Evolutionary conservation across 306 rosid species (phyloP).

Genomic region (Pueraria montana): DNA sequence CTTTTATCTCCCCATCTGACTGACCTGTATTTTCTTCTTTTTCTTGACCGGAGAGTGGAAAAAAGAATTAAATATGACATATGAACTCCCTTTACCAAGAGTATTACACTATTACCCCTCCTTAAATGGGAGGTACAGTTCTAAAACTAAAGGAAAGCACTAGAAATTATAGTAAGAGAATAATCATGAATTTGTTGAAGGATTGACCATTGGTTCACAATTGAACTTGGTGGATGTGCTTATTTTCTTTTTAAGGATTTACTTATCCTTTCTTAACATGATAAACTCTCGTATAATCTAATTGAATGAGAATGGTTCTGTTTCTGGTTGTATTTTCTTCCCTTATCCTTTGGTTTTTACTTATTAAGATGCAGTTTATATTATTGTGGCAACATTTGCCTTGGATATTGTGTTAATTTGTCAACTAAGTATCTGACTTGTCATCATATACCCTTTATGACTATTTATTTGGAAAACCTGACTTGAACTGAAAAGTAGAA

Average conservation of each 20-base stretch:
- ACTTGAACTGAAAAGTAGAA: slow-evolving; percentile 34
- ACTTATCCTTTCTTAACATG: too few species aligned
- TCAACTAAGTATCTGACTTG: too few species aligned
- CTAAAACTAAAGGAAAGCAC: slow-evolving; percentile 21
- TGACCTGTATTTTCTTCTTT: background rate
- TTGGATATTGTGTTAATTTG: too few species aligned
- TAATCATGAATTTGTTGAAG: too few species aligned
- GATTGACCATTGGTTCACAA: too few species aligned
- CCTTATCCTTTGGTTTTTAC: background rate
- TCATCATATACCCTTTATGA: background rate
- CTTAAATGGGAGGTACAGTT: slow-evolving; percentile 29
- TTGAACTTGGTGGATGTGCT: too few species aligned
- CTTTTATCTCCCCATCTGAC: background rate
- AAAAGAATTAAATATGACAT: slow-evolving; percentile 24
- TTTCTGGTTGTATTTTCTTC: too few species aligned
- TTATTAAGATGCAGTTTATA: too few species aligned
- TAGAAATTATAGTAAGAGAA: background rate
- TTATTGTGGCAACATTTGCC: too few species aligned
- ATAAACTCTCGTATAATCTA: too few species aligned
- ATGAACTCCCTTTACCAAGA: slow-evolving; percentile 28
- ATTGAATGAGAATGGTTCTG: too few species aligned
- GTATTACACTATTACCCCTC: background rate
- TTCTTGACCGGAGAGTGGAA: background rate
- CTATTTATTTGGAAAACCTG: slow-evolving; percentile 7
- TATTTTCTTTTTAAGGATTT: too few species aligned